A percentile compares a stretch with the other conserved stretches of the same genome.
phyloP scores from a whole-genome alignment of 176 grass and related monocot species.

The Carex kokanica region DNA sequence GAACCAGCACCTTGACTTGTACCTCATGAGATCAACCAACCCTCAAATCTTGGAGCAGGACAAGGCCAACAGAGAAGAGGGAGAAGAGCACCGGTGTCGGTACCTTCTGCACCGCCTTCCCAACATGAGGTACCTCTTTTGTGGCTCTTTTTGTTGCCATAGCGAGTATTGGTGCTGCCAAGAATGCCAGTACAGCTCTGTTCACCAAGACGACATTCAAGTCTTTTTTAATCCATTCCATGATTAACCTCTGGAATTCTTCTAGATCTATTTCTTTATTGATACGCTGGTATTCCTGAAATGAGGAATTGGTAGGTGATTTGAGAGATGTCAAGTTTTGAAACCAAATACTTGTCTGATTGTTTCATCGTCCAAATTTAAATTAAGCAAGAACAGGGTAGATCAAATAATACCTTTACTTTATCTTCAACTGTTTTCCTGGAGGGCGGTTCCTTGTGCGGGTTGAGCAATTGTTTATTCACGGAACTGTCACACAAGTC shows the following conservation, averaged over 20 bases:
- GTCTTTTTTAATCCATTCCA: conserved; percentile 55
- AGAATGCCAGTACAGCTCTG: conserved; percentile 44
- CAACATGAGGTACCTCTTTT: conserved; percentile 39
- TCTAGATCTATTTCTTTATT: neutral
- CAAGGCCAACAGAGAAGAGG: conserved; percentile 49
- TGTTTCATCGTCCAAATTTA: neutral
- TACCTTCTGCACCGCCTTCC: conserved; percentile 51
- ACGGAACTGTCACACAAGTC: conserved; percentile 35
- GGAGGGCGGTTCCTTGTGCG: conserved; percentile 73
- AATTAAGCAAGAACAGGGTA: neutral
- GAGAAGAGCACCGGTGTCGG: conserved; percentile 52
- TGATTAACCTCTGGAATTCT: conserved; percentile 47
- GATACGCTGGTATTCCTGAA: conserved; percentile 14
- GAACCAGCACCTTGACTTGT: neutral
- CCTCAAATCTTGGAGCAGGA: conserved; percentile 45
- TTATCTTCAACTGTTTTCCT: neutral
- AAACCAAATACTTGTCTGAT: neutral
- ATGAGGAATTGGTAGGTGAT: neutral
- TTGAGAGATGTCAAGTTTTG: neutral
- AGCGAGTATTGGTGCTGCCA: conserved; percentile 52
- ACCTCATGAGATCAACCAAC: conserved; percentile 7
- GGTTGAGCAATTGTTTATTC: conserved; percentile 56
- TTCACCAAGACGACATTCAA: conserved; percentile 45
- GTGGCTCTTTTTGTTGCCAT: conserved; percentile 45
- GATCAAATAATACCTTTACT: conserved; percentile 25